phyloP scores from a whole-genome alignment of 352 stramenopile species.

The Phytophthora ramorum region DNA sequence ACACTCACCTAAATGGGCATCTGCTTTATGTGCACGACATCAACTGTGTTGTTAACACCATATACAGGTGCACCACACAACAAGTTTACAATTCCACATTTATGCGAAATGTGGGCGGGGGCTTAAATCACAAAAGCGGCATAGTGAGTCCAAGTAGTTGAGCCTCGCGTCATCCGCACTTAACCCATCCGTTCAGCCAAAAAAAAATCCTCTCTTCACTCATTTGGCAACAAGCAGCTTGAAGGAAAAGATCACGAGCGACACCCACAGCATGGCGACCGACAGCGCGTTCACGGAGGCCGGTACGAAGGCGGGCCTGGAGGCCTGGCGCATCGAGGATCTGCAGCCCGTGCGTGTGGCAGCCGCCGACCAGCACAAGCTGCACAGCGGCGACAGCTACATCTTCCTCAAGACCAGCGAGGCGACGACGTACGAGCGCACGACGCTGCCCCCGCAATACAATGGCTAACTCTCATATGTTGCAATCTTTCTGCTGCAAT shows the following conservation, averaged over 20 bases:
- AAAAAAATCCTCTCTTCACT: slow-evolving; percentile 20
- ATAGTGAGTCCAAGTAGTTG: slow-evolving; percentile 25
- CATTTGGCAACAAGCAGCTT: slow-evolving; percentile 38
- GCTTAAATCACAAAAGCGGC: slow-evolving; percentile 28
- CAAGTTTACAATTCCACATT: neutral
- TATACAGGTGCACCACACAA: slow-evolving; percentile 8
- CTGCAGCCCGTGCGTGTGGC: slow-evolving; percentile 71
- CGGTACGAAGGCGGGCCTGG: slow-evolving; percentile 72
- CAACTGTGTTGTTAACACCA: neutral
- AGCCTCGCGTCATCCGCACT: neutral
- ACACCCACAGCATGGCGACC: slow-evolving; percentile 54
- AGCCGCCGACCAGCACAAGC: slow-evolving; percentile 75
- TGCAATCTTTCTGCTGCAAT: neutral
- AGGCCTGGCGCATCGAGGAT: slow-evolving; percentile 89
- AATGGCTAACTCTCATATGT: neutral
- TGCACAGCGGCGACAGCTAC: slow-evolving; percentile 97
- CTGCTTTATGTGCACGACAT: neutral
- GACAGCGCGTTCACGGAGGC: slow-evolving; percentile 65
- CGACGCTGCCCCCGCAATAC: slow-evolving; percentile 1
- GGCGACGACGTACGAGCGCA: slow-evolving; percentile 46
- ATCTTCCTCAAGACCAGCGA: slow-evolving; percentile 93
- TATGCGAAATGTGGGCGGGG: slow-evolving; percentile 21
- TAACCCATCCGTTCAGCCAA: neutral
- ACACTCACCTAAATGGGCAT: too few relatives aligned
- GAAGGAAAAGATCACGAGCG: slow-evolving; percentile 29